Conservation (phyloP, 2,329 filamentous ascomycete genomes). For the Immersiporthe knoxdaviesiana region DNA sequence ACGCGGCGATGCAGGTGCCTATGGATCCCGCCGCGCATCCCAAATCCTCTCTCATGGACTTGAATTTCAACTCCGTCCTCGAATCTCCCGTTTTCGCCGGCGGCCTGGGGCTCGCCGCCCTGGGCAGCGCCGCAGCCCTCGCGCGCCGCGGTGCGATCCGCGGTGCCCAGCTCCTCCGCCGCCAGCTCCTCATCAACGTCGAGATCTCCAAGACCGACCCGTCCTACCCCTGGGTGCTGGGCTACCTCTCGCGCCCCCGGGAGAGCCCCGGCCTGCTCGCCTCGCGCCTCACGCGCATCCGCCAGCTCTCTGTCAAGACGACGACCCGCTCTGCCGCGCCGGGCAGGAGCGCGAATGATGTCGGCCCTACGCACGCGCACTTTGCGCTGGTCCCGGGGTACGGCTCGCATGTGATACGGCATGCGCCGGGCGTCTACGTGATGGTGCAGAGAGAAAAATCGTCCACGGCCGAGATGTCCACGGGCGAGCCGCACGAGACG, state of each 20-base stretch:
- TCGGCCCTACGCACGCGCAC: conserved; percentile 72
- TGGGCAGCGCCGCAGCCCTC: conserved; percentile 81
- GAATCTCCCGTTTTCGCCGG: conserved; percentile 67
- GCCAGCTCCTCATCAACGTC: conserved; percentile 88
- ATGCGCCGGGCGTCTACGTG: conserved; percentile 79
- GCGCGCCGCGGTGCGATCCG: conserved; percentile 76
- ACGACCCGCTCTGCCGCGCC: conserved; percentile 54
- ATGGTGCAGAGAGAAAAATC: conserved; percentile 86
- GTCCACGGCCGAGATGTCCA: conserved; percentile 76
- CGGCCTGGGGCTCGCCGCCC: conserved; percentile 87
- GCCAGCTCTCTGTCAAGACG: conserved; percentile 62
- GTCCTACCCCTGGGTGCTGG: conserved; percentile 90
- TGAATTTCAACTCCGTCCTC: conserved; percentile 62
- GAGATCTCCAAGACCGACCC: conserved; percentile 95
- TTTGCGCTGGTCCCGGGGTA: conserved; percentile 92
- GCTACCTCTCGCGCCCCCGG: conserved; percentile 89
- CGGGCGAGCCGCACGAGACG: conserved; percentile 91
- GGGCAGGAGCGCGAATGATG: conserved; percentile 65
- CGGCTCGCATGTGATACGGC: conserved; percentile 84
- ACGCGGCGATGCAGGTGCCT: conserved; percentile 29
- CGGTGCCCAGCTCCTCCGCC: conserved; percentile 74
- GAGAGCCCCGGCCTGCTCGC: conserved; percentile 63
- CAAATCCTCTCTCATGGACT: conserved; percentile 30
- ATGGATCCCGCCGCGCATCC: conserved; percentile 29
- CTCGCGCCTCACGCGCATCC: conserved; percentile 60